Evolutionary conservation across 148 eudicot genomes (phyloP).

Genomic region (Nepenthes gracilis): DNA sequence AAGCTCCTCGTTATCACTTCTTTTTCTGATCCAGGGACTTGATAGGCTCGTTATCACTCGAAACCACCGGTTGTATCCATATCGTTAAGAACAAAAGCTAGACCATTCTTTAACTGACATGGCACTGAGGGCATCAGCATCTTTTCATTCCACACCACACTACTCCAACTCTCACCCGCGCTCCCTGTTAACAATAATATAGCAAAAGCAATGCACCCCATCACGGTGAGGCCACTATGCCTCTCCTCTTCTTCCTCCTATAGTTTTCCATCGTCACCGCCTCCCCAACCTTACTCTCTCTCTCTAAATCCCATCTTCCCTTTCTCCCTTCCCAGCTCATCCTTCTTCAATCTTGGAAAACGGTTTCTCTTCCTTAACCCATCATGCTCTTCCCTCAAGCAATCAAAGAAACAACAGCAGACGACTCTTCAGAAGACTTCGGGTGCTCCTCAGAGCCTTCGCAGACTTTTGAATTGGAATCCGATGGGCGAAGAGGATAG

Average conservation of each 20-base stretch:
- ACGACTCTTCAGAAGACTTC: constrained; percentile 35
- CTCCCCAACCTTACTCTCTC: constrained; percentile 4
- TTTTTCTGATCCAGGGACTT: too few relatives aligned
- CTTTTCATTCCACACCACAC: not conserved
- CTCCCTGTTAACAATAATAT: not conserved
- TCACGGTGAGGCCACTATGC: constrained; percentile 16
- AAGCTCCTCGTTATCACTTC: too few relatives aligned
- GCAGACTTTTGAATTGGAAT: constrained; percentile 36
- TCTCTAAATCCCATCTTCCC: constrained; percentile 8
- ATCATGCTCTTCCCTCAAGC: constrained; percentile 54
- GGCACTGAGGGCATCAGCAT: not conserved
- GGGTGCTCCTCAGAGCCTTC: constrained; percentile 30
- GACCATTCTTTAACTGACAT: too few relatives aligned
- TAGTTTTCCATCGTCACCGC: not conserved
- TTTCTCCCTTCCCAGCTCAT: constrained; percentile 9
- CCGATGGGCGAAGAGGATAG: constrained; percentile 11
- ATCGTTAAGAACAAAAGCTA: too few relatives aligned
- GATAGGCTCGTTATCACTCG: too few relatives aligned
- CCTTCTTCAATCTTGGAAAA: constrained; percentile 19
- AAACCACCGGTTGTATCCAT: too few relatives aligned
- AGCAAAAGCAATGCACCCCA: not conserved
- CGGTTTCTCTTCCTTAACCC: constrained; percentile 48
- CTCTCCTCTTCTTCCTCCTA: constrained; percentile 10
- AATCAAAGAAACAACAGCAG: constrained; percentile 44
- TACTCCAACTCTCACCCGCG: too few relatives aligned